Base-by-base conservation (phyloP, 2,329 filamentous ascomycete genomes). In the Botrytis porri region DNA sequence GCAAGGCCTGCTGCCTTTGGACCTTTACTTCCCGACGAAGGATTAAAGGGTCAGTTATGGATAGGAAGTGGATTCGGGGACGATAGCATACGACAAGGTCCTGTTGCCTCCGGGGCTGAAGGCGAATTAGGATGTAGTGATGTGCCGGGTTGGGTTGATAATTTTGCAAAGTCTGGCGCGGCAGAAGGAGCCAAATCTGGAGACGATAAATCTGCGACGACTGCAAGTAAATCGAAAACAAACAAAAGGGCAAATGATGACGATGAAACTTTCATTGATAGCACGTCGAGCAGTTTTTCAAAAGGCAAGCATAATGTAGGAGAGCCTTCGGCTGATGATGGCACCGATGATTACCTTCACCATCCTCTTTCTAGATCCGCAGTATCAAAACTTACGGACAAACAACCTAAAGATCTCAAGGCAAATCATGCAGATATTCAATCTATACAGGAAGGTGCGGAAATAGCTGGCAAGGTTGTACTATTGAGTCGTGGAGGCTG, bases 111-210 rank as follows among this genome's bases (percentile, higher is more conserved):
- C 1, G 84, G 83, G 71, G 88, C 88, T 14, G 92, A 94, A 79
- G 94, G 94, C 51, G 95, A 99, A 83, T 85, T 98, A 45, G 96
- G 96, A 63, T 99, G 96, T 83, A 97, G 94, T 80, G 96, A 99
- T 85, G 91, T 97, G 32, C 93, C 94, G 2, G 95, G 93, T 10
- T 98, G 95, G 94, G 88, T 89, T 61, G 90, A 92, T 75, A 88
- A 85, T 45, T 86, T 84, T 74, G 82, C 84, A 57, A 86, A 86
- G 75, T 82, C 78, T 54, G 74, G 75, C 63, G 72, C 75, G 45
- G 74, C 67, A 20, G 74, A 41, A 73, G 73, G 72, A 57, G 75
- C 77, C 60, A 78, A 76, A 65, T 60, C 74, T 51, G 59, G 73
- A 62, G 77, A 77, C 72, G 74, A 71, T 18, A 78, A 77, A 59